Evolutionary conservation across 495 filamentous ascomycete genomes (phyloP), one percentile per base, ranked within the genome.

Genomic region (Neohortaea acidophila): DNA sequence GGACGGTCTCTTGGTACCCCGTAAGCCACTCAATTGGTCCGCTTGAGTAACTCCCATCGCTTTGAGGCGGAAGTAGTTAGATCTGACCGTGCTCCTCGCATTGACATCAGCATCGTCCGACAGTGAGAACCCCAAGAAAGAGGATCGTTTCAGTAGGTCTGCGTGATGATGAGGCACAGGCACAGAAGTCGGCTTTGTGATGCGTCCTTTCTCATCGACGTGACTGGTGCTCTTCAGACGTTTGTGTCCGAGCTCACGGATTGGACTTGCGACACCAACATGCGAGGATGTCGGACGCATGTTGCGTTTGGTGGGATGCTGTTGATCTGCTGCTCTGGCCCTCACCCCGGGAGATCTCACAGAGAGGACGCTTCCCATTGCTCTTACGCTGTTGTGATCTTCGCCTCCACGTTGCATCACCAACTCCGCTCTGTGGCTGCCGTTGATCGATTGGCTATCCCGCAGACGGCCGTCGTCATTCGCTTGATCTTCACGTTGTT

Each of bases 51-150:
- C 55, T 6, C 62, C 65, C 37, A 58, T 46, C 1, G 64, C 62
- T 53, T 63, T 64, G 13, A 67, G 36, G 8, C 54, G 48, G 51
- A 68, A 68, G 41, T 62, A 68, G 31, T 59, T 56, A 2, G 58
- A 59, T 26, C 54, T 37, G 1, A 58, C 62, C 9, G 56, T 59
- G 39, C 55, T 62, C 23, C 25, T 32, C 9, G 36, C 22, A 18
- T 12, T 10, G 9, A 29, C 13, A 12, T 9, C 19, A 12, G 25
- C 23, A 7, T 12, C 7, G 2, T 25, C 12, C 8, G 24, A 19
- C 12, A 15, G 9, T 4, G 44, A 23, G 24, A 42, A 47, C 8
- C 34, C 46, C n/a, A 49, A 28, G 32, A 43, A 49, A 12, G 46
- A 38, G 0, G 41, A 44, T 3, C 46, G 40, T 17, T 35, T 39